Conservation (phyloP, 768 basidiomycete species). For the Amanita subjunquillea region DNA sequence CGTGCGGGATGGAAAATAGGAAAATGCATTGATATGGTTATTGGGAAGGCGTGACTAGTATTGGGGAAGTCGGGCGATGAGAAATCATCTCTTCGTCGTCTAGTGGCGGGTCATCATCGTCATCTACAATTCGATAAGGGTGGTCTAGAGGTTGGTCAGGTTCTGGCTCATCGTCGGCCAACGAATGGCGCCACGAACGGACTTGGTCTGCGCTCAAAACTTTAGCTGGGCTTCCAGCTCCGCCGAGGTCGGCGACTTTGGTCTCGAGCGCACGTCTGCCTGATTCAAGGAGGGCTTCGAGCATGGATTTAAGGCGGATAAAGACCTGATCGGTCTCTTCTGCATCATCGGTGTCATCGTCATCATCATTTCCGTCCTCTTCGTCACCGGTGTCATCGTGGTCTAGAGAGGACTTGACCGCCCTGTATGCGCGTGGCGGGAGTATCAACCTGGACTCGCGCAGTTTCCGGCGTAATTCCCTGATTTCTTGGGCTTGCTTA, state of each 20-base stretch:
- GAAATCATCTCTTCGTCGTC: not conserved
- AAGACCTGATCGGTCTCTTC: conserved; percentile 46
- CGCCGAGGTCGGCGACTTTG: conserved; percentile 40
- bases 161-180: not conserved
- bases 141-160: not conserved
- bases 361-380: conserved; percentile 35
- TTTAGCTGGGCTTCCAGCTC: conserved; percentile 39
- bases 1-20: not conserved
- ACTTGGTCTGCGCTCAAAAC: conserved; percentile 70
- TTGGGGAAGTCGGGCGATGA: not conserved
- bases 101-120: not conserved
- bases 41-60: conserved; percentile 4
- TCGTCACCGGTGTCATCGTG: conserved; percentile 32
- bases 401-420: conserved; percentile 39
- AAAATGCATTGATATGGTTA: not conserved
- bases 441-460: conserved; percentile 75
- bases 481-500: conserved; percentile 75
- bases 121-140: not conserved
- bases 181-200: conserved; percentile 39
- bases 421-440: conserved; percentile 53
- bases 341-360: conserved; percentile 24
- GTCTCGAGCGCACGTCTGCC: conserved; percentile 55
- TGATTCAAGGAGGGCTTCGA: conserved; percentile 51
- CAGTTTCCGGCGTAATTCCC: conserved; percentile 71
- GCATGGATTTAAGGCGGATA: conserved; percentile 47